Percentiles rank a stretch among this genome's conserved stretches.
Evolutionary conservation across 2,329 filamentous ascomycete genomes (phyloP).

Genomic region (Cytospora leucostoma): DNA sequence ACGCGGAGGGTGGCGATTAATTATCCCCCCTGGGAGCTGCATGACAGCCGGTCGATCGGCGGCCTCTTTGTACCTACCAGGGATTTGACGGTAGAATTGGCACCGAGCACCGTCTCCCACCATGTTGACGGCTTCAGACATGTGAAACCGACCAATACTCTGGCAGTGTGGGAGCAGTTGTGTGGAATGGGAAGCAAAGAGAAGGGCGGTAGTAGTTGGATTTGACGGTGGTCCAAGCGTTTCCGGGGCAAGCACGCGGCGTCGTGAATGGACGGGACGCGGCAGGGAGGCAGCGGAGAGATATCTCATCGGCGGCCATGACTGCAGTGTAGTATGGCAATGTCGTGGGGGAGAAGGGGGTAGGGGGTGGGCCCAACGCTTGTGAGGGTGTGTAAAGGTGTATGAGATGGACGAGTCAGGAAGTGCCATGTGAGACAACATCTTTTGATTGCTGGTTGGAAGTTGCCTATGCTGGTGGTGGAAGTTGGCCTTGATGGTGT

Average conservation of each 20-base stretch:
- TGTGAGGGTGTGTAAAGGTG: not conserved
- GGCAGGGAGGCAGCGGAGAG: slow-evolving; percentile 9
- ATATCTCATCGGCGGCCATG: slow-evolving; percentile 12
- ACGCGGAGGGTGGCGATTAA: not conserved
- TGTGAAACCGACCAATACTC: not conserved
- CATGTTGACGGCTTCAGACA: not conserved
- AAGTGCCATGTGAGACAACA: not conserved
- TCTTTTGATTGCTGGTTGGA: not conserved
- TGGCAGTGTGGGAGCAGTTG: not conserved
- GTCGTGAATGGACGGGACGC: slow-evolving; percentile 21
- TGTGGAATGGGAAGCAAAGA: not conserved
- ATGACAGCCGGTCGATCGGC: not conserved
- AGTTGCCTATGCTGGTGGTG: not conserved
- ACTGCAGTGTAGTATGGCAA: slow-evolving; percentile 5
- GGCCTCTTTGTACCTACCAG: not conserved
- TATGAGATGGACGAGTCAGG: not conserved
- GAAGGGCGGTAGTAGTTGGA: slow-evolving; percentile 13
- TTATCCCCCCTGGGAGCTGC: not conserved
- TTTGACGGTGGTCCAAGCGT: slow-evolving; percentile 16
- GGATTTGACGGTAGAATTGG: not conserved
- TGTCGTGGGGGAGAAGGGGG: not conserved
- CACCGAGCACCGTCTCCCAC: not conserved
- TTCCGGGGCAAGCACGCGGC: slow-evolving; percentile 19
- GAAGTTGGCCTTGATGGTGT: slow-evolving; percentile 10
- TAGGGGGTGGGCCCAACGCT: not conserved